These are phyloP conservation scores for Maudiozyma barnettii DNA, from an alignment of 805 yeast genomes.

Conservation along the genomic window DNA sequence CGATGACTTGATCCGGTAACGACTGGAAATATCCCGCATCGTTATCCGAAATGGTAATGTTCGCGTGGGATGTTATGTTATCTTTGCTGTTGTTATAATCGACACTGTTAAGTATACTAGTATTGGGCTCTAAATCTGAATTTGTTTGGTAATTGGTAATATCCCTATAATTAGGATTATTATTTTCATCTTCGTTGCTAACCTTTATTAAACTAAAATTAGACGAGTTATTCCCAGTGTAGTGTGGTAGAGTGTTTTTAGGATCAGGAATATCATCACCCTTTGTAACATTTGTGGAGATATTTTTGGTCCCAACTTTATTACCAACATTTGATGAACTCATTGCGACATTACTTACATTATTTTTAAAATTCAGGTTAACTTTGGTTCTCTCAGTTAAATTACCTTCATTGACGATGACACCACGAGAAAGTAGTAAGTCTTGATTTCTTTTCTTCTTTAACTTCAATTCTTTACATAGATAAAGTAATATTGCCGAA, in stretches of 20 bases:
- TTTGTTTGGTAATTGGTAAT: background rate
- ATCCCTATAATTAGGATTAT: background rate
- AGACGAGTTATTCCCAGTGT: too few relatives aligned
- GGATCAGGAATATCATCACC: too few relatives aligned
- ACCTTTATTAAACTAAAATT: too few relatives aligned
- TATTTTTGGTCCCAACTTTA: too few relatives aligned
- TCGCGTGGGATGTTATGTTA: background rate
- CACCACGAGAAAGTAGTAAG: conserved; percentile 4
- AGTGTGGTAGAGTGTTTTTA: too few relatives aligned
- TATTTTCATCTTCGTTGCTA: too few relatives aligned
- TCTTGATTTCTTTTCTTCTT: conserved; percentile 20
- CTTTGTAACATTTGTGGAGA: too few relatives aligned
- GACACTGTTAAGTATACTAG: background rate
- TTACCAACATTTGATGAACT: too few relatives aligned
- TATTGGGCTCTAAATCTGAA: background rate
- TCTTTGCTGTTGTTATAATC: background rate
- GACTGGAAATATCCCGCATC: background rate
- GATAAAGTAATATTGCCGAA: conserved; percentile 63
- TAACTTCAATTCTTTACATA: conserved; percentile 65
- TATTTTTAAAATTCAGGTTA: background rate
- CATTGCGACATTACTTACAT: too few relatives aligned
- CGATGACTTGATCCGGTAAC: conserved; percentile 31
- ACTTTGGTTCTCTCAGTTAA: background rate
- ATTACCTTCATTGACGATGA: conserved; percentile 4
- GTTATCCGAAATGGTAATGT: background rate